Evolutionary conservation across 2,329 filamentous ascomycete genomes (phyloP).

Genomic region (Alternaria angustiovoidea): DNA sequence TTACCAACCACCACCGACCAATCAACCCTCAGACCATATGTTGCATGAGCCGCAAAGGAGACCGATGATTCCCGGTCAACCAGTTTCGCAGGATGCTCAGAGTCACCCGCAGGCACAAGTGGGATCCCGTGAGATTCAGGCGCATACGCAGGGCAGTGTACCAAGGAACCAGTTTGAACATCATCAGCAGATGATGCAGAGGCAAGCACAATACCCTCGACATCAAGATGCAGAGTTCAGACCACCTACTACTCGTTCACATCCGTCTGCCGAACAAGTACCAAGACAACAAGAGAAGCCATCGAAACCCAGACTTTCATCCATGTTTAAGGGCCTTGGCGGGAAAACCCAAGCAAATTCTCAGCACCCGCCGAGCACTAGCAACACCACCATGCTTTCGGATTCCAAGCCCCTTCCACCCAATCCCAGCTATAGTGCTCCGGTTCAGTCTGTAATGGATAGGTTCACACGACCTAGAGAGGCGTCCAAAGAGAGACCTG

Average conservation of each 20-base stretch:
- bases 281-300: constrained; percentile 35
- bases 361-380: constrained; percentile 15
- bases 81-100: constrained; percentile 18
- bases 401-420: constrained; percentile 6
- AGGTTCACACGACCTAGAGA: constrained; percentile 34
- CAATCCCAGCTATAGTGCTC: constrained; percentile 26
- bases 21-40: constrained; percentile 15
- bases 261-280: constrained; percentile 29
- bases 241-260: constrained; percentile 49
- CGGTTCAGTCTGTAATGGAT: constrained; percentile 37
- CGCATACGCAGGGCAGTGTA: constrained; percentile 21
- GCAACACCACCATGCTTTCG: constrained; percentile 5
- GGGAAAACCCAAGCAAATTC: constrained; percentile 30
- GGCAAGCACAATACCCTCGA: constrained; percentile 49
- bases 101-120: constrained; percentile 15
- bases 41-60: constrained; percentile 22
- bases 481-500: constrained; percentile 23
- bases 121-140: constrained; percentile 25
- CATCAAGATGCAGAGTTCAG: constrained; percentile 54
- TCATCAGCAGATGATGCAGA: constrained; percentile 43
- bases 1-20: constrained; percentile 5
- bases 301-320: constrained; percentile 38
- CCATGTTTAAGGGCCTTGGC: constrained; percentile 57
- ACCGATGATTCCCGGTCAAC: constrained; percentile 14
- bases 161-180: constrained; percentile 40